Base-by-base conservation (phyloP, 495 filamentous ascomycete genomes). In the Penicillium pancosmium region DNA sequence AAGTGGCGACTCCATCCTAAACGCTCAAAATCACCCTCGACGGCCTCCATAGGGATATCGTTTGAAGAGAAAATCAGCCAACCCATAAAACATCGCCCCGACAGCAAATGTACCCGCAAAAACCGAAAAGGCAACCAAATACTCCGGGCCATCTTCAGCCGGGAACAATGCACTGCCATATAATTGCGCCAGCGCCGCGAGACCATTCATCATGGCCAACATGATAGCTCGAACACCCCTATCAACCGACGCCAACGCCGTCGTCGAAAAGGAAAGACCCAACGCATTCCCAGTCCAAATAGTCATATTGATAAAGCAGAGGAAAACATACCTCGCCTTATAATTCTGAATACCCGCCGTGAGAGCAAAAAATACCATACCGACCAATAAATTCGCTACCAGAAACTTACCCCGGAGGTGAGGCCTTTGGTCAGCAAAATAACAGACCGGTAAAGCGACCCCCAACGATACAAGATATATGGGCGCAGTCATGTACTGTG, bases 161-260 rank as follows among this genome's bases (percentile, higher is more conserved):
- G 57, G 57, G 35, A 55, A 60, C 48, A 57, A 35, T 1, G 54
- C 49, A 50, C 54, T 57, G 9, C 54, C 54, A 49, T 53, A 61
- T 5, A 61, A 35, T 27, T 61, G 53, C 46, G 53, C 52, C 46
- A 60, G 23, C 5, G 53, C 53, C 27, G 50, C 50, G 23, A 54
- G 12, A 21, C 41, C 33, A 41, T 53, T 47, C 31, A 59, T 49
- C 33, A 34, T 21, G 11, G 57, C 50, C 4, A 59, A 43, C 41
- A 59, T 59, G 15, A 53, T 53, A 9, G 59, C 59, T n/a, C 59
- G 21, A 33, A 51, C 31, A 40, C 57, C 21, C 16, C 25, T 18
- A 52, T 34, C 43, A 6, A 47, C 53, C 31, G 35, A 38, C 27
- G 50, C 50, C 41, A 59, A 35, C 19, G 50, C 27, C 1, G 57